These are phyloP conservation scores for Citrus medica DNA, from an alignment of 345 rosid genomes.

Conservation along the genomic window DNA sequence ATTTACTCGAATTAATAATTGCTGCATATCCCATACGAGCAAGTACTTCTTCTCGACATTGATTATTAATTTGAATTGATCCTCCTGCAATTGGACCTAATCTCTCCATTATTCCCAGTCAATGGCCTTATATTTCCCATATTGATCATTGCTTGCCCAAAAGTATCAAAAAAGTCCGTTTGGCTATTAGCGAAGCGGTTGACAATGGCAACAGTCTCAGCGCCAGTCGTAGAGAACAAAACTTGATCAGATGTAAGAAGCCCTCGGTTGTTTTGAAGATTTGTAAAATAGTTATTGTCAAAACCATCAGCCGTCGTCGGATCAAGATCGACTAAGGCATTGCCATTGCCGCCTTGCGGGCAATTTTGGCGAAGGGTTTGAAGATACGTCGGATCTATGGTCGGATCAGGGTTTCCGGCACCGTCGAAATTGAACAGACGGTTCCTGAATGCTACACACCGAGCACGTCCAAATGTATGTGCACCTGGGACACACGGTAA, in stretches of 20 bases:
- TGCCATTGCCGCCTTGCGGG: background rate
- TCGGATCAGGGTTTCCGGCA: background rate
- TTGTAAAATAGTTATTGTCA: constrained; percentile 31
- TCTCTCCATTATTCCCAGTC: constrained; percentile 36
- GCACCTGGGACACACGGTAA: background rate
- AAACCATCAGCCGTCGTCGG: constrained; percentile 9
- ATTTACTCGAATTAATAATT: too few species aligned
- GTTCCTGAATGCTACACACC: background rate
- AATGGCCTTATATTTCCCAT: constrained; percentile 41
- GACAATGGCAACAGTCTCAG: constrained; percentile 25
- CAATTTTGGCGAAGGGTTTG: constrained; percentile 7
- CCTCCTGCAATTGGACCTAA: constrained; percentile 28
- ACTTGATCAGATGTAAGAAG: constrained; percentile 40
- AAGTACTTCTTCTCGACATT: too few species aligned
- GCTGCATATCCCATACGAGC: too few species aligned
- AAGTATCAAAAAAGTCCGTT: constrained; percentile 30
- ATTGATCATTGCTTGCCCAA: constrained; percentile 37
- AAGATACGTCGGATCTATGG: background rate
- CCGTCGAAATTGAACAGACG: background rate
- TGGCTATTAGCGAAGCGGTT: constrained; percentile 34
- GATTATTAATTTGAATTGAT: constrained; percentile 18
- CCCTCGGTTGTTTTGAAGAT: constrained; percentile 25
- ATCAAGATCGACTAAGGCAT: constrained; percentile 2
- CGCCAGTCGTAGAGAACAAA: constrained; percentile 29
- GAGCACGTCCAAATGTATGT: constrained; percentile 16